Evolutionary conservation across 148 eudicot genomes (phyloP).

Genomic region (Chenopodium album): DNA sequence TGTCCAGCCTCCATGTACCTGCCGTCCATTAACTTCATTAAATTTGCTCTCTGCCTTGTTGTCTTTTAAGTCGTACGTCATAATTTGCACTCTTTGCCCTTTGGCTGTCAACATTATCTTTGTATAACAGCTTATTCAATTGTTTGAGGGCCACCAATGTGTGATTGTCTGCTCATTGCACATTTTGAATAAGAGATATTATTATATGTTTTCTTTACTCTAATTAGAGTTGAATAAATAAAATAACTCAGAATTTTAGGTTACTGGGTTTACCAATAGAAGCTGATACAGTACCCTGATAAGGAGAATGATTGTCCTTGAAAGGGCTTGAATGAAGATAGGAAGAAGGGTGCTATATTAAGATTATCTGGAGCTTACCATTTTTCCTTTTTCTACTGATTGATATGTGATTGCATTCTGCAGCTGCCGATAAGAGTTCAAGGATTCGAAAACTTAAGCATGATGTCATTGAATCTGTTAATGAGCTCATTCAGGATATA

Average conservation of each 20-base stretch:
- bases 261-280: background rate
- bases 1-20: background rate
- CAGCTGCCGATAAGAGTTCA: slow-evolving; percentile 88
- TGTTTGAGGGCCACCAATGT: background rate
- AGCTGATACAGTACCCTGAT: background rate
- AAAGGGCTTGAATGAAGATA: background rate
- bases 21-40: background rate
- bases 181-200: background rate
- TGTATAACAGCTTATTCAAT: background rate
- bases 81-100: background rate
- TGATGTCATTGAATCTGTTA: slow-evolving; percentile 93
- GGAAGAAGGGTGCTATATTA: background rate
- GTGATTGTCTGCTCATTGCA: background rate
- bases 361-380: background rate
- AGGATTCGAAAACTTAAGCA: slow-evolving; percentile 80
- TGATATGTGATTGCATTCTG: slow-evolving; percentile 9
- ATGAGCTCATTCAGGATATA: slow-evolving; percentile 94
- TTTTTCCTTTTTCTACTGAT: background rate
- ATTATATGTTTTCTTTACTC: background rate
- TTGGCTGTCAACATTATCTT: background rate
- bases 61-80: background rate
- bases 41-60: background rate
- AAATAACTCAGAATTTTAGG: background rate
- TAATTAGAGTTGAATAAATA: background rate
- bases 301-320: background rate